Conservation (phyloP, 345 rosid genomes). For the Rhodamnia rubescens region DNA sequence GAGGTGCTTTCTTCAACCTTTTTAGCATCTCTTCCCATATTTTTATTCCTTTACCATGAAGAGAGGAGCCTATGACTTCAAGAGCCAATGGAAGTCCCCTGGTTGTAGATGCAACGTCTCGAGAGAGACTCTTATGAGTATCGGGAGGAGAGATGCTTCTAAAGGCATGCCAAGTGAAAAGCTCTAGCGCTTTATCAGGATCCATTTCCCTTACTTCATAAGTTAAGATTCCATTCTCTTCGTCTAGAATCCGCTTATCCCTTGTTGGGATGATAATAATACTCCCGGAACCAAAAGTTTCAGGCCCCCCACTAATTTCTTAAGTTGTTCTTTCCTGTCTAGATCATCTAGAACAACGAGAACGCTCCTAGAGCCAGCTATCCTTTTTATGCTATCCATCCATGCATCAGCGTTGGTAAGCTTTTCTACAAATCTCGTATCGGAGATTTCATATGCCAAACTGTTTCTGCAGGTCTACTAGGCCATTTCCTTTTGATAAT, state of each 20-base stretch:
- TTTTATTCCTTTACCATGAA: too few species aligned
- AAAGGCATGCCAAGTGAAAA: not conserved
- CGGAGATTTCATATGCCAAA: not conserved
- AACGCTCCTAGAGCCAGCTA: not conserved
- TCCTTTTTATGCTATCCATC: accelerated
- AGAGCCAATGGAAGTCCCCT: not conserved
- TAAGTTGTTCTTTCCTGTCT: not conserved
- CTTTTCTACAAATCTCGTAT: not conserved
- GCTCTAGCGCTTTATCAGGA: accelerated
- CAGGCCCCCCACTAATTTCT: accelerated
- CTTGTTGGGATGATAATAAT: not conserved
- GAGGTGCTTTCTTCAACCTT: not conserved
- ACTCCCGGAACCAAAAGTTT: accelerated
- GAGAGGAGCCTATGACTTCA: not conserved
- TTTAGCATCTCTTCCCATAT: too few species aligned
- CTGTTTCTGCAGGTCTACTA: accelerated
- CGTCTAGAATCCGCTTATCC: accelerated
- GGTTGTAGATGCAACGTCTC: accelerated
- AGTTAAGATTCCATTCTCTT: not conserved
- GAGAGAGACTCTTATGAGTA: accelerated
- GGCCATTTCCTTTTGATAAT: not conserved
- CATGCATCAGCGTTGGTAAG: accelerated
- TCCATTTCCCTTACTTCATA: not conserved
- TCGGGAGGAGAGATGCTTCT: accelerated
- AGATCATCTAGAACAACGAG: not conserved